Percentiles rank a stretch among this genome's conserved stretches.
phyloP scores from a whole-genome alignment of 768 basidiomycete genomes.

The Amanita fuliginea region DNA sequence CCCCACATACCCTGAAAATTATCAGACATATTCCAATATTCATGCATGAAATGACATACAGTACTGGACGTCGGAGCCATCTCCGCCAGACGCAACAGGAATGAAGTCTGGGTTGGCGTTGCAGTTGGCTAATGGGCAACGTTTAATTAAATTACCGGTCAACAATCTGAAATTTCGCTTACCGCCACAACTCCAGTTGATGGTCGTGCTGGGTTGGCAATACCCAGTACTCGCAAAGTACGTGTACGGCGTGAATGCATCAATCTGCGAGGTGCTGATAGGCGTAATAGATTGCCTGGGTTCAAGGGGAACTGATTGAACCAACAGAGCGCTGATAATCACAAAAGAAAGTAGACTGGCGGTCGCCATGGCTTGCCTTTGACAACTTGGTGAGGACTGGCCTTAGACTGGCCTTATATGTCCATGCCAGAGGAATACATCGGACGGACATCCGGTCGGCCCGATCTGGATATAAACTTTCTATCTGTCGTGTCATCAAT shows the following conservation, averaged over 20 bases:
- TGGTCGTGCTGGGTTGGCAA: slow-evolving; percentile 30
- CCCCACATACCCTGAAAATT: slow-evolving; percentile 15
- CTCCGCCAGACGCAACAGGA: slow-evolving; percentile 33
- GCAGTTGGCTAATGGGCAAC: slow-evolving; percentile 23
- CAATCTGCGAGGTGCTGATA: slow-evolving; percentile 28
- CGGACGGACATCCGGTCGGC: no score
- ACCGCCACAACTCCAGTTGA: slow-evolving; percentile 45
- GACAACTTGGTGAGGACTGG: not conserved
- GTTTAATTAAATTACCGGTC: not conserved
- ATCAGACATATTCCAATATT: not conserved
- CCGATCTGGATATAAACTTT: no score
- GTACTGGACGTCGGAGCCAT: slow-evolving; percentile 25
- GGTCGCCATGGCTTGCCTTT: not conserved
- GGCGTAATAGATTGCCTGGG: slow-evolving; percentile 18
- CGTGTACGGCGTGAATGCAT: slow-evolving; percentile 33
- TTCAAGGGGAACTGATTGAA: not conserved
- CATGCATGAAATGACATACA: slow-evolving; percentile 16
- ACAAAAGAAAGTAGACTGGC: not conserved
- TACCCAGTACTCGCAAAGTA: slow-evolving; percentile 41
- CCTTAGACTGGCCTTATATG: not conserved
- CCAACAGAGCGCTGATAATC: not conserved
- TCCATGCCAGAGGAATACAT: not conserved
- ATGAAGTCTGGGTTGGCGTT: slow-evolving; percentile 28
- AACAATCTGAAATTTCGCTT: slow-evolving; percentile 4
- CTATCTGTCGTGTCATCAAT: no score